A percentile compares a stretch with the other conserved stretches of the same genome.
Conservation (phyloP, 2,329 filamentous ascomycete genomes). For the Calonectria honghensis region DNA sequence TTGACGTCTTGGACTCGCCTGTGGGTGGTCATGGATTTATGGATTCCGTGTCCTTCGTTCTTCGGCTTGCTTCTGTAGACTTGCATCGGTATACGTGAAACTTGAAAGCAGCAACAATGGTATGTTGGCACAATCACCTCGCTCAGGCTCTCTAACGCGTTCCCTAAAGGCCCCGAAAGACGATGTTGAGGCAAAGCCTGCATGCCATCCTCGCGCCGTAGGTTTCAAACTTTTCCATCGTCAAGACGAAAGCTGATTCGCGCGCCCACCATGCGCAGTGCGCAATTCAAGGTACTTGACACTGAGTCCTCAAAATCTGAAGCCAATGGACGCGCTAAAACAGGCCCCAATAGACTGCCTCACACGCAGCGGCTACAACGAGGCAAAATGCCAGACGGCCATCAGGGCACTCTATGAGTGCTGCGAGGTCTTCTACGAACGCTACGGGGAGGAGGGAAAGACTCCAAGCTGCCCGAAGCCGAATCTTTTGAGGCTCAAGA, state of each 20-base stretch:
- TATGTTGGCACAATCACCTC: not conserved
- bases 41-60: conserved; percentile 19
- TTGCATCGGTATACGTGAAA: not conserved
- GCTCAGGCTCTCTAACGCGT: conserved; percentile 1
- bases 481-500: conserved; percentile 85
- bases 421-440: conserved; percentile 90
- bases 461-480: conserved; percentile 92
- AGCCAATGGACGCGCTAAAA: conserved; percentile 31
- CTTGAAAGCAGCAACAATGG: conserved; percentile 29
- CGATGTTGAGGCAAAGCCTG: conserved; percentile 83
- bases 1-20: conserved; percentile 13
- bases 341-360: conserved; percentile 80
- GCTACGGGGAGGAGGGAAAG: conserved; percentile 83
- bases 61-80: not conserved
- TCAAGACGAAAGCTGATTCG: conserved; percentile 33
- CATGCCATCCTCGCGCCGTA: conserved; percentile 90
- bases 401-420: conserved; percentile 94
- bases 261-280: conserved; percentile 73
- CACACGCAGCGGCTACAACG: conserved; percentile 87
- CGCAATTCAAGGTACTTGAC: conserved; percentile 85
- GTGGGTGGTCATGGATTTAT: not conserved
- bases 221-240: conserved; percentile 57
- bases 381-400: conserved; percentile 85
- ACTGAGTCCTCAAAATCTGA: not conserved
- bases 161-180: conserved; percentile 70